Evolutionary conservation across 768 basidiomycete species (phyloP).

Genomic region (Tulasnella sp.): DNA sequence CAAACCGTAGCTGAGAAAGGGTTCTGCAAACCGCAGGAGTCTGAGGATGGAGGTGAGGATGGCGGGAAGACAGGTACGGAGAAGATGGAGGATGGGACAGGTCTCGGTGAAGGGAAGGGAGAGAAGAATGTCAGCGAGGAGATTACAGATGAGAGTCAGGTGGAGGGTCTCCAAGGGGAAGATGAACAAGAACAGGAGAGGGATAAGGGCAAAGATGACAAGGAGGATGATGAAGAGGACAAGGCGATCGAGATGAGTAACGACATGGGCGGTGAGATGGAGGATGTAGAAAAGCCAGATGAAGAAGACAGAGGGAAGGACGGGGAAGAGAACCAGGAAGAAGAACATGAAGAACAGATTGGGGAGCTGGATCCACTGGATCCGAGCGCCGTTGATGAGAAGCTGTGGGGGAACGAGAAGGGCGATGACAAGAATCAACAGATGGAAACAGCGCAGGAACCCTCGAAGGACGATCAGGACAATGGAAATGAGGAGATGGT

Average conservation of each 20-base stretch:
- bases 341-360: slow-evolving; percentile 71
- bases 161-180: slow-evolving; percentile 76
- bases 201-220: slow-evolving; percentile 35
- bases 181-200: slow-evolving; percentile 32
- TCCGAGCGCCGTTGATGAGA: slow-evolving; percentile 82
- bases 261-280: slow-evolving; percentile 78
- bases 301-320: slow-evolving; percentile 33
- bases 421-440: slow-evolving; percentile 33
- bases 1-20: slow-evolving; percentile 70
- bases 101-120: slow-evolving; percentile 81
- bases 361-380: slow-evolving; percentile 76
- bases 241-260: slow-evolving; percentile 86
- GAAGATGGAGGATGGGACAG: slow-evolving; percentile 58
- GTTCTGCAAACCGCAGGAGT: slow-evolving; percentile 83
- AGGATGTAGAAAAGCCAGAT: slow-evolving; percentile 54
- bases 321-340: slow-evolving; percentile 41
- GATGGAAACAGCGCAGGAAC: slow-evolving; percentile 27
- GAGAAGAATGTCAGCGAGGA: slow-evolving; percentile 84
- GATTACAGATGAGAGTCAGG: slow-evolving; percentile 92
- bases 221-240: slow-evolving; percentile 45
- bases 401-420: slow-evolving; percentile 87
- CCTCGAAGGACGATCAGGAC: slow-evolving; percentile 47
- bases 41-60: slow-evolving; percentile 33
- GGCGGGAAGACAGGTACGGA: slow-evolving; percentile 36
- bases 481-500: slow-evolving; percentile 54